phyloP scores from a whole-genome alignment of 805 yeast species.

The Danielia reshetovae region DNA sequence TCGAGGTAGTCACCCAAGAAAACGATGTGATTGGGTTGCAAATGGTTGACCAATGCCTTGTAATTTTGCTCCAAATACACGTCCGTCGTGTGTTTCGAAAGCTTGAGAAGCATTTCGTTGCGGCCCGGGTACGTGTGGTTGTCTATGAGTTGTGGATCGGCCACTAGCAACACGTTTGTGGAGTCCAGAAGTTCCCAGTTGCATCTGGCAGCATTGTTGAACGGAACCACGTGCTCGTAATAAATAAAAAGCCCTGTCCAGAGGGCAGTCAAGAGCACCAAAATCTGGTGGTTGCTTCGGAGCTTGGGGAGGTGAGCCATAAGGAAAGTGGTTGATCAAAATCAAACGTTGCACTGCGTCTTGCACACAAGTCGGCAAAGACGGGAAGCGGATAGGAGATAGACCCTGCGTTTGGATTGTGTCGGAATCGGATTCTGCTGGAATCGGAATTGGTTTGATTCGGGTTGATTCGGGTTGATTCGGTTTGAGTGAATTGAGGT shows the following conservation, averaged over 20 bases:
- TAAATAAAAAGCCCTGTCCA: conserved; percentile 31
- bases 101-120: conserved; percentile 22
- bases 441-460: no score
- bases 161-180: conserved; percentile 33
- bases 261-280: conserved; percentile 17
- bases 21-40: conserved; percentile 34
- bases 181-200: conserved; percentile 21
- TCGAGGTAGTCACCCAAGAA: conserved; percentile 43
- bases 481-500: no score
- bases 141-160: conserved; percentile 45
- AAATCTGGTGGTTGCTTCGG: conserved; percentile 25
- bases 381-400: not conserved
- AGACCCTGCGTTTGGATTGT: no score
- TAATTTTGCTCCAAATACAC: conserved; percentile 36
- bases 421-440: no score
- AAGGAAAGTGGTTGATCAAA: conserved; percentile 1
- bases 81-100: conserved; percentile 42
- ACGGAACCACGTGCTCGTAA: conserved; percentile 33
- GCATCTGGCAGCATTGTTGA: conserved; percentile 23
- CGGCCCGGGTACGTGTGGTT: conserved; percentile 43
- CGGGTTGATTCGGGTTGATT: no score
- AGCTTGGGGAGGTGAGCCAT: conserved; percentile 18
- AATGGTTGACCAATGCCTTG: conserved; percentile 24
- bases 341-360: not conserved
- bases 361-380: not conserved